A percentile compares a stretch with the other conserved stretches of the same genome.
Evolutionary conservation across 1,284 basidiomycete genomes (phyloP).

Genomic region (Trametes polyzona): DNA sequence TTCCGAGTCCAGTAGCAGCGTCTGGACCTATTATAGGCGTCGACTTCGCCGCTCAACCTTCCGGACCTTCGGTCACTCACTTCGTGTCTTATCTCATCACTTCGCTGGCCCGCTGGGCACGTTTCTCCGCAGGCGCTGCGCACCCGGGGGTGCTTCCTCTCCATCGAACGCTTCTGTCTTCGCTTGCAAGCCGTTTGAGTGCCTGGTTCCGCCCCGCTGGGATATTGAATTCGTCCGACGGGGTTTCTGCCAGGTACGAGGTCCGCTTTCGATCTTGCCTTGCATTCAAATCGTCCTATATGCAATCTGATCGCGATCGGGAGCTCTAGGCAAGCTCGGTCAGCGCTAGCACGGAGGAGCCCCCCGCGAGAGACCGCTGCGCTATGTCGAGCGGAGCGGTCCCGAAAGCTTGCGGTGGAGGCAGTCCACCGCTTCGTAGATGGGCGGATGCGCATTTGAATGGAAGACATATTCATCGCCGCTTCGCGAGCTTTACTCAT

Average conservation of each 20-base stretch:
- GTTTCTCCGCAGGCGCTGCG: constrained; percentile 5
- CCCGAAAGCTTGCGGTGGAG: no score
- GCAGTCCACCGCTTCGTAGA: background rate
- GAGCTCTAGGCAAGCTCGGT: no score
- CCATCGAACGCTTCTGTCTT: background rate
- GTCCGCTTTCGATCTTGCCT: background rate
- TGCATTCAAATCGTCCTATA: background rate
- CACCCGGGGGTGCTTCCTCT: background rate
- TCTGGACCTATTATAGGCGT: background rate
- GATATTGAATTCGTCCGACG: background rate
- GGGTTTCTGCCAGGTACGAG: constrained; percentile 5
- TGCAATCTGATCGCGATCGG: constrained; percentile 14
- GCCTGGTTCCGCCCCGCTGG: background rate
- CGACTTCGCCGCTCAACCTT: background rate
- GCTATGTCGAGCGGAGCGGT: no score
- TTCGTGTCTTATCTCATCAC: background rate
- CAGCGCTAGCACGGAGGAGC: background rate
- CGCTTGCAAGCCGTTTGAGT: background rate
- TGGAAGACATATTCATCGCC: background rate
- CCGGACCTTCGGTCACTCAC: background rate
- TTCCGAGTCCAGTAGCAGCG: background rate
- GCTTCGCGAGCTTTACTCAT: background rate
- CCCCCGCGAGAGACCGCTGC: background rate
- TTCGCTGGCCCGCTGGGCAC: background rate
- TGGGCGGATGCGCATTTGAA: background rate